Conservation (phyloP, 148 eudicot genomes). For the Cornus kousa region DNA sequence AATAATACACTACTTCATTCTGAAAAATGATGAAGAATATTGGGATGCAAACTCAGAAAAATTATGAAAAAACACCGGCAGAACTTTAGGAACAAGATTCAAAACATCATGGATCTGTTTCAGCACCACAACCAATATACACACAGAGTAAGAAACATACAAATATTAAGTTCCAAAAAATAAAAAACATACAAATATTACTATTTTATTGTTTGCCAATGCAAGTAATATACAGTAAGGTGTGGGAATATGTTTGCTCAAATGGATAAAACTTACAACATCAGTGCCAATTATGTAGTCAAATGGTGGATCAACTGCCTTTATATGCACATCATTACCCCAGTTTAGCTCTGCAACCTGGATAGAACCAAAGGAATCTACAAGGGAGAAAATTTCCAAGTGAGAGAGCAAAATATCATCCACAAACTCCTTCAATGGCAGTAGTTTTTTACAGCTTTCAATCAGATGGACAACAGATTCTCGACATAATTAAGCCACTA, state of each 20-base stretch:
- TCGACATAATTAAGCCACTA: neutral
- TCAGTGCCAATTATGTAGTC: slow-evolving; percentile 92
- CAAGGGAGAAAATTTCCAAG: slow-evolving; percentile 11
- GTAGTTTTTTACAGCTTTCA: neutral
- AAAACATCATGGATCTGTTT: too few relatives aligned
- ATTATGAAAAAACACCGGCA: neutral
- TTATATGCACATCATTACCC: slow-evolving; percentile 80
- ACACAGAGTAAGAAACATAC: too few relatives aligned
- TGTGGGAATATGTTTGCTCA: neutral
- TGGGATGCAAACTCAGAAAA: neutral
- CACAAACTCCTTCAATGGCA: neutral
- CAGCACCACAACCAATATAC: too few relatives aligned
- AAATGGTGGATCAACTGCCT: slow-evolving; percentile 76
- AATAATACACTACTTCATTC: neutral
- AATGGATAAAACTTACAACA: slow-evolving; percentile 59
- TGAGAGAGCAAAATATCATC: neutral
- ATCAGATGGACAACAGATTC: neutral
- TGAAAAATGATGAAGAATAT: too few relatives aligned
- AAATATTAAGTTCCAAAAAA: too few relatives aligned
- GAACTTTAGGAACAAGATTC: neutral
- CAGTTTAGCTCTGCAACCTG: slow-evolving; percentile 82
- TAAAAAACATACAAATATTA: neutral
- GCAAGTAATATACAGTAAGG: too few relatives aligned
- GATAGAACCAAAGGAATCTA: slow-evolving; percentile 79
- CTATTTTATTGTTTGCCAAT: neutral